These are phyloP conservation scores for Leptographium galeiforme DNA, from an alignment of 2,329 filamentous ascomycete genomes.

Conservation along the genomic window DNA sequence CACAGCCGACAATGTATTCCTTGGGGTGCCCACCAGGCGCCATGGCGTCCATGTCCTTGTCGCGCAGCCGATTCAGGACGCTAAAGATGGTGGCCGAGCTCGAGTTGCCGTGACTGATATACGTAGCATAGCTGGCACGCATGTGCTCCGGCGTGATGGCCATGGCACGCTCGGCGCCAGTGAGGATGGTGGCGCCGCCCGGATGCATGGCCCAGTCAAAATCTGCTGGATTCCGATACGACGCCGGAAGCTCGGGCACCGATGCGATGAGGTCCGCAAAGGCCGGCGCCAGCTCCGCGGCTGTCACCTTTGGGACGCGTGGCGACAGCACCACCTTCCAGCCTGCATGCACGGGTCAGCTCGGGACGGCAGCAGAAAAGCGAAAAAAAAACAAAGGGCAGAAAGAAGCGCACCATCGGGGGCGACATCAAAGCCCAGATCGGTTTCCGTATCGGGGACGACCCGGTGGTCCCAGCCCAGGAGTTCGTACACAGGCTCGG, in stretches of 20 bases:
- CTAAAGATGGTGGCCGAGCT: slow-evolving; percentile 57
- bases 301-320: slow-evolving; percentile 44
- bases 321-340: slow-evolving; percentile 56
- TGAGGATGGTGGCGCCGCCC: slow-evolving; percentile 52
- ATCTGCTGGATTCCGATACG: slow-evolving; percentile 33
- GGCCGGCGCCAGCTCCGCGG: slow-evolving; percentile 34
- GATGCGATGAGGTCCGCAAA: slow-evolving; percentile 41
- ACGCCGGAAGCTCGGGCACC: slow-evolving; percentile 26
- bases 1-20: slow-evolving; percentile 52
- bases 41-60: slow-evolving; percentile 44
- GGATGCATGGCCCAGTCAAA: slow-evolving; percentile 67
- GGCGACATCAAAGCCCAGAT: slow-evolving; percentile 54
- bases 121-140: slow-evolving; percentile 56
- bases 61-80: slow-evolving; percentile 47
- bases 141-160: slow-evolving; percentile 48
- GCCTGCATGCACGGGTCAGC: slow-evolving; percentile 19
- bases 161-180: slow-evolving; percentile 47
- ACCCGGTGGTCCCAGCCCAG: slow-evolving; percentile 52
- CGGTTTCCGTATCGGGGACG: slow-evolving; percentile 46
- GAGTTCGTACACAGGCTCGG: slow-evolving; percentile 41
- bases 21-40: slow-evolving; percentile 34
- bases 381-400: not conserved
- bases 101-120: slow-evolving; percentile 55
- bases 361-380: not conserved
- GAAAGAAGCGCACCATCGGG: slow-evolving; percentile 33